A percentile compares a stretch with the other conserved stretches of the same genome.
phyloP scores from a whole-genome alignment of 495 filamentous ascomycete genomes.

The Haplographium delicatum region DNA sequence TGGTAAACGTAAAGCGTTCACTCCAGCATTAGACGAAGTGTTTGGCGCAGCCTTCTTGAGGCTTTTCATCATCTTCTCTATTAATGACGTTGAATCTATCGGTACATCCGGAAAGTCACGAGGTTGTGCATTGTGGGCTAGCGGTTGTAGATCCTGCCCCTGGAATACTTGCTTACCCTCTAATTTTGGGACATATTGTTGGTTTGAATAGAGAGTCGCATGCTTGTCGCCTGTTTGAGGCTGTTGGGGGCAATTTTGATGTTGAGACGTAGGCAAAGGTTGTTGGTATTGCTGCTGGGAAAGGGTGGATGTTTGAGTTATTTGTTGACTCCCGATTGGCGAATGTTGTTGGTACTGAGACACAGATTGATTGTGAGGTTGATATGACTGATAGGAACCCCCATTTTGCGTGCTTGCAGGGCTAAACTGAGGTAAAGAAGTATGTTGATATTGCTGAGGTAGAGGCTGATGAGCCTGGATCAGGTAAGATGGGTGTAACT shows the following conservation, averaged over 20 bases:
- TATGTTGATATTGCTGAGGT: neutral
- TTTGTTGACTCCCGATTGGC: neutral
- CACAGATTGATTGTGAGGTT: neutral
- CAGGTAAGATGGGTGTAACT: neutral
- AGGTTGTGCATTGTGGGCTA: neutral
- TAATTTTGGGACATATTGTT: conserved; percentile 13
- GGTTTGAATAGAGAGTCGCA: conserved; percentile 14
- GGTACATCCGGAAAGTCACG: conserved; percentile 35
- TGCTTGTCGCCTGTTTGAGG: neutral
- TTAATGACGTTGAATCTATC: conserved; percentile 39
- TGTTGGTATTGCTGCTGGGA: neutral
- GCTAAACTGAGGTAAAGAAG: neutral
- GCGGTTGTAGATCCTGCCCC: conserved; percentile 8
- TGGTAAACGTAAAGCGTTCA: too few species aligned
- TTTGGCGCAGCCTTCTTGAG: conserved; percentile 27
- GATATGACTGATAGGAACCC: neutral
- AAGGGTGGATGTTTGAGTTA: neutral
- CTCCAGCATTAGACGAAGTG: too few species aligned
- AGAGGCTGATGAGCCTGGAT: neutral
- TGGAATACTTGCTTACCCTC: neutral
- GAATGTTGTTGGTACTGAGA: neutral
- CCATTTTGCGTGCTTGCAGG: neutral
- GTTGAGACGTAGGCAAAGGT: neutral
- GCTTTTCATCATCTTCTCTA: conserved; percentile 45
- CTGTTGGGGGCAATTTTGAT: too few species aligned